Base-by-base conservation (phyloP, 306 rosid genomes). In the Dalbergia cochinchinensis region DNA sequence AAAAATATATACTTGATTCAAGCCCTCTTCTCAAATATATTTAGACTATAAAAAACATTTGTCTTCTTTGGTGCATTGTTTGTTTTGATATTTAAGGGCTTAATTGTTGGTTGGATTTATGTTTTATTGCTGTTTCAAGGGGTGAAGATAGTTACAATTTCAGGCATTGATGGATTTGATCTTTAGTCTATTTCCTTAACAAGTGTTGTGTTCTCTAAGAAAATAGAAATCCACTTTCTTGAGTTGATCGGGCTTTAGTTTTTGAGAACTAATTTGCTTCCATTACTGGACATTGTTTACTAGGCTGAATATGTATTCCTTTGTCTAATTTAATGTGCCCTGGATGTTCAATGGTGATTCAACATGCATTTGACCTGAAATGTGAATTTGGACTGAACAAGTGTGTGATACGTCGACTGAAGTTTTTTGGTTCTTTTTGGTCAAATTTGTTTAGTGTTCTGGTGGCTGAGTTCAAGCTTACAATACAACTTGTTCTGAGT, bases 311-410 rank as follows among this genome's bases (percentile, higher is more conserved):
- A 76, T 35, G 34, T 3, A 53, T 65, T 65, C 26, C 33, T 77
- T 53, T 66, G 4, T 39, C 58, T 67, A 8, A 47, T 42, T 41
- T 20, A 69, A 44, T 68, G 33, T 42, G 59, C 58, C 35, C 37
- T 65, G 53, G 39, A 22, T 67, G 55, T 78, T n/a, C 6, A 48
- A 35, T 45, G 19, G 50, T 34, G 54, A 48, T 70, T 61, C 42
- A 18, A 35, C 65, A 60, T 70, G n/a, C 55, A 50, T 34, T 79
- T 79, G 19, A 61, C 35, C 35, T 62, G 34, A 70, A 44, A 37
- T 31, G 41, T 58, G 77, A 78, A 69, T 78, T 60, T 78, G 51
- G 51, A 78, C 26, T 11, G 15, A 22, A 44, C 70, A 44, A 31
- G 31, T 50, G 2, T 42, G 20, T 10, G 75, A 57, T 55, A 5